Percentiles rank a stretch among this genome's conserved stretches.
phyloP scores from a whole-genome alignment of 805 yeast genomes.

The Yamadazyma philogaea region DNA sequence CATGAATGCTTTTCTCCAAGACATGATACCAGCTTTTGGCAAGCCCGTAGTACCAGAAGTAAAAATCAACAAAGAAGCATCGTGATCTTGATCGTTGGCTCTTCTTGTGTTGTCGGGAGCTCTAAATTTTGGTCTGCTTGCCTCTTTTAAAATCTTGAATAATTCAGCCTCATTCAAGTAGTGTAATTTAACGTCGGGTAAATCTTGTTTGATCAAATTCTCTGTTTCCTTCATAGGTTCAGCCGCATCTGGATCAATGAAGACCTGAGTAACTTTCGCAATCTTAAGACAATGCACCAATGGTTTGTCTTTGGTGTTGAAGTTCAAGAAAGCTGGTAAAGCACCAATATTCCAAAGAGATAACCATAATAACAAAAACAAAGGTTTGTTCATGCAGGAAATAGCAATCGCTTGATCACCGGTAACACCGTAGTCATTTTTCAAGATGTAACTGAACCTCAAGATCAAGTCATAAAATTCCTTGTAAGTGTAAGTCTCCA shows the following conservation, averaged over 20 bases:
- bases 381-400: slow-evolving; percentile 78
- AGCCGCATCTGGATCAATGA: slow-evolving; percentile 71
- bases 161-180: slow-evolving; percentile 53
- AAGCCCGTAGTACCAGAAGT: slow-evolving; percentile 95
- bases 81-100: slow-evolving; percentile 52
- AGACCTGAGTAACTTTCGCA: slow-evolving; percentile 59
- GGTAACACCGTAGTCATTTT: slow-evolving; percentile 58
- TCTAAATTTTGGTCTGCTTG: slow-evolving; percentile 47
- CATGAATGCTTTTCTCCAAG: slow-evolving; percentile 80
- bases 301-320: slow-evolving; percentile 69
- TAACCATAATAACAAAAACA: slow-evolving; percentile 76
- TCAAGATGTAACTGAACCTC: slow-evolving; percentile 62
- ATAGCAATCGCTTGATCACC: slow-evolving; percentile 69
- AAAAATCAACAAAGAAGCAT: slow-evolving; percentile 71
- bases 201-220: slow-evolving; percentile 29
- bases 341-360: slow-evolving; percentile 93
- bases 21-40: slow-evolving; percentile 90
- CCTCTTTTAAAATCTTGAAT: slow-evolving; percentile 37
- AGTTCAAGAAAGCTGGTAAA: slow-evolving; percentile 80
- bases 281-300: slow-evolving; percentile 76
- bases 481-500: slow-evolving; percentile 65
- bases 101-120: slow-evolving; percentile 58
- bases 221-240: slow-evolving; percentile 51
- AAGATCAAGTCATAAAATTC: slow-evolving; percentile 67
- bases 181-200: slow-evolving; percentile 40